phyloP scores from a whole-genome alignment of 441 rosid species.

The Erysimum pusillum region DNA sequence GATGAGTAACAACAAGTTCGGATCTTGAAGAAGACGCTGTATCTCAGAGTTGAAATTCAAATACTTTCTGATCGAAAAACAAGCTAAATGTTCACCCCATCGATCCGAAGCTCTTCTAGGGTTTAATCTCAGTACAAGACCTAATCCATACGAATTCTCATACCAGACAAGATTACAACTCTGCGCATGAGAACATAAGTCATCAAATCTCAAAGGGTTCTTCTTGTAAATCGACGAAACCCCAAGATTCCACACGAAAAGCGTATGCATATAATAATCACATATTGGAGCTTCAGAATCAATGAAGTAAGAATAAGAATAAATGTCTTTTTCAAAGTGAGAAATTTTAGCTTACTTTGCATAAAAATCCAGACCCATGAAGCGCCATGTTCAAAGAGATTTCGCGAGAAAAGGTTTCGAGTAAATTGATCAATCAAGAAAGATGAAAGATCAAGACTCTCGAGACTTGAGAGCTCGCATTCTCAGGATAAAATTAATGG shows the following conservation, averaged over 20 bases:
- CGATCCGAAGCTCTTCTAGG: neutral
- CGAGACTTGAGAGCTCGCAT: neutral
- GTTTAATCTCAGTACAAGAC: slow-evolving; percentile 18
- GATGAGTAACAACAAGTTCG: neutral
- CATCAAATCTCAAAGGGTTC: neutral
- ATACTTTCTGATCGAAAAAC: neutral
- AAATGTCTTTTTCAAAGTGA: slow-evolving; percentile 2
- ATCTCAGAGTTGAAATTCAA: slow-evolving; percentile 1
- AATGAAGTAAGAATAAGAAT: neutral
- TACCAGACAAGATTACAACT: slow-evolving; percentile 1
- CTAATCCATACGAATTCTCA: slow-evolving; percentile 7
- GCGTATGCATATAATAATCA: neutral
- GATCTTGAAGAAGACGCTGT: slow-evolving; percentile 15
- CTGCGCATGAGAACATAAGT: neutral
- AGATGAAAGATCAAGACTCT: neutral
- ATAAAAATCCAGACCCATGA: slow-evolving; percentile 51
- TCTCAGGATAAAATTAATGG: slow-evolving; percentile 13
- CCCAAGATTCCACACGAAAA: neutral
- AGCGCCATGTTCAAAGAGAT: slow-evolving; percentile 54
- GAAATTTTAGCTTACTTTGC: slow-evolving; percentile 52
- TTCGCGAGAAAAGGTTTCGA: slow-evolving; percentile 4
- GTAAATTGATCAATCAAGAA: neutral
- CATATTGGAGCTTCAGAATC: neutral
- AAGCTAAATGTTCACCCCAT: neutral
- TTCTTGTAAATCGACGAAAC: slow-evolving; percentile 11